phyloP scores from a whole-genome alignment of 2,329 filamentous ascomycete species.

The Colletotrichum trifolii region DNA sequence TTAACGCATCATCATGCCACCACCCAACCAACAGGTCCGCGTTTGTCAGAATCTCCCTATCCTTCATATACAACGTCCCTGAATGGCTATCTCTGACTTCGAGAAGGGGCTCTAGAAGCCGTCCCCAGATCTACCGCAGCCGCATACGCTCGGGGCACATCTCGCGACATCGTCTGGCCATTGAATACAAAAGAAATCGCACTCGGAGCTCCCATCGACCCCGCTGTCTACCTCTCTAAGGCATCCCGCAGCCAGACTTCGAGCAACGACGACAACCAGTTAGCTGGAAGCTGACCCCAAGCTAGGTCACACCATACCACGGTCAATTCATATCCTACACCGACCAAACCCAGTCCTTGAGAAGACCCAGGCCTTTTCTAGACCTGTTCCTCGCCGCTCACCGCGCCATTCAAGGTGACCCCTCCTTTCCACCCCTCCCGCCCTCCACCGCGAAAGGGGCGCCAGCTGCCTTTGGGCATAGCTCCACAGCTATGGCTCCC shows the following conservation, averaged over 20 bases:
- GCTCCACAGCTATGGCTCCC: conserved; percentile 46
- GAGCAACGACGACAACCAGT: neutral
- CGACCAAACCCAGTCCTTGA: neutral
- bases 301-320: no score
- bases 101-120: conserved; percentile 24
- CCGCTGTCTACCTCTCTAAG: conserved; percentile 23
- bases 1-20: conserved; percentile 36
- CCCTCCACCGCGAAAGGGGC: conserved; percentile 1
- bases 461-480: neutral
- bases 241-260: neutral
- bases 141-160: conserved; percentile 13
- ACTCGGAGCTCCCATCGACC: conserved; percentile 19
- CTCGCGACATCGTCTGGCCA: conserved; percentile 5
- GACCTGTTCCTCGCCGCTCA: no score
- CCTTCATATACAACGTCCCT: conserved; percentile 25
- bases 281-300: neutral
- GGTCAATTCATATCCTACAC: neutral
- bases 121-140: conserved; percentile 28
- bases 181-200: conserved; percentile 26
- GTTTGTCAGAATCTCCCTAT: conserved; percentile 38
- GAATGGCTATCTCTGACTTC: conserved; percentile 27
- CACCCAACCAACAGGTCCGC: conserved; percentile 35
- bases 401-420: neutral
- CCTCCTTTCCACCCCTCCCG: conserved; percentile 1
- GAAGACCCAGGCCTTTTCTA: no score